Conservation (phyloP, 2,329 filamentous ascomycete genomes). For the Zasmidium citrigriseum region DNA sequence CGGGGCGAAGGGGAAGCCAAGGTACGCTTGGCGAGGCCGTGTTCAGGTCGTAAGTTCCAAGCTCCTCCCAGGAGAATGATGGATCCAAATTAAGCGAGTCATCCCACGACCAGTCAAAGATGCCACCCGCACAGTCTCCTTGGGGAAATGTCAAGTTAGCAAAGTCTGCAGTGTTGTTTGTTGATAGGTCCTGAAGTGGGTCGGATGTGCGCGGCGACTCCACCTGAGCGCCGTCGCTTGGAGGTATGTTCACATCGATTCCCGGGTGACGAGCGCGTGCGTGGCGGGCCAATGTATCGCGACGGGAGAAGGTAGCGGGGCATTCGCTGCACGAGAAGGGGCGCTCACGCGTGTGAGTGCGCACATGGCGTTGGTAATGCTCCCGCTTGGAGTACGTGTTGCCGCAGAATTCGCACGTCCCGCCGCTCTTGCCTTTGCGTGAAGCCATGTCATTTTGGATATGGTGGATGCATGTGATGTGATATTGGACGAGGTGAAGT, state of each 20-base stretch:
- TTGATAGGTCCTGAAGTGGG: not conserved
- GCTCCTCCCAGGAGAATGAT: conserved; percentile 4
- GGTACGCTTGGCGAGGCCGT: not conserved
- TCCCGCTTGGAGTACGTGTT: conserved; percentile 6
- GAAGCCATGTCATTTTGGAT: not conserved
- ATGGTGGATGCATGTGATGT: not conserved
- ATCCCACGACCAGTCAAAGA: conserved; percentile 13
- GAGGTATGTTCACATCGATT: no score
- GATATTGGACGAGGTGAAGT: no score
- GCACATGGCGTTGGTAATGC: conserved; percentile 12
- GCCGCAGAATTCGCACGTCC: conserved; percentile 10
- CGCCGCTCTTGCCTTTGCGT: not conserved
- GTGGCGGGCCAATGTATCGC: conserved; percentile 3
- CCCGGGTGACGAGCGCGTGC: not conserved
- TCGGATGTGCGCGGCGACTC: no score
- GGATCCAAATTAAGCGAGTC: conserved; percentile 11
- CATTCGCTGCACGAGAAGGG: conserved; percentile 10
- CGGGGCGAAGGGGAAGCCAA: conserved; percentile 2
- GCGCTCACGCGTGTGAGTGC: conserved; percentile 11
- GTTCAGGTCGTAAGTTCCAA: not conserved
- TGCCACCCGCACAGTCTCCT: no score
- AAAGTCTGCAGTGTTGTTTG: not conserved
- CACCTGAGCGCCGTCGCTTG: no score
- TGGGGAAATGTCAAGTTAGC: not conserved
- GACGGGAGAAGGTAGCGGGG: conserved; percentile 7